These are phyloP conservation scores for Tritrichomonas foetus DNA, from an alignment of 208 protist genomes.

Conservation along the genomic window DNA sequence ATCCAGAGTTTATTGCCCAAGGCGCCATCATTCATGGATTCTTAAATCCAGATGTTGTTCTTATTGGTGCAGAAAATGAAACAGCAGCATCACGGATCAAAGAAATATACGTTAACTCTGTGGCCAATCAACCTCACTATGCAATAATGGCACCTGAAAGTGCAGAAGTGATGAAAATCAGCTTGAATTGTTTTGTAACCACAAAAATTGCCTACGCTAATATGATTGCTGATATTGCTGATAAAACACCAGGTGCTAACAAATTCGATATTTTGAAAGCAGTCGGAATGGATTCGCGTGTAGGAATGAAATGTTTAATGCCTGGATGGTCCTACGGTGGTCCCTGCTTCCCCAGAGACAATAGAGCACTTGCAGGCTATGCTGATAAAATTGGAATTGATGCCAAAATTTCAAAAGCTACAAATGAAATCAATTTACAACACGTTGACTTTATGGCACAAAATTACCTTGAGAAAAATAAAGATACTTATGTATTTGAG, in stretches of 20 bases:
- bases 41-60: conserved; percentile 52
- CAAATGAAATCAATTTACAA: conserved; percentile 57
- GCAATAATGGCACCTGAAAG: background rate
- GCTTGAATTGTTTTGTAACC: conserved; percentile 64
- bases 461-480: conserved; percentile 43
- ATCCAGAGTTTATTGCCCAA: conserved; percentile 65
- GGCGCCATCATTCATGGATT: conserved; percentile 49
- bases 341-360: conserved; percentile 64
- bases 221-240: conserved; percentile 62
- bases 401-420: conserved; percentile 57
- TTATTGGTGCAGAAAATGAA: conserved; percentile 59
- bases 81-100: conserved; percentile 52
- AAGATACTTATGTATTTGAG: conserved; percentile 57
- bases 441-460: conserved; percentile 44
- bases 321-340: conserved; percentile 62
- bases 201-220: conserved; percentile 63
- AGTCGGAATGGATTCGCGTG: conserved; percentile 60
- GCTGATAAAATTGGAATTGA: conserved; percentile 50
- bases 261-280: conserved; percentile 61
- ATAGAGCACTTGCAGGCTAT: conserved; percentile 57
- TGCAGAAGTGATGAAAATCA: conserved; percentile 59
- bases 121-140: background rate
- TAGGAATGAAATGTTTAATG: conserved; percentile 61
- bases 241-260: conserved; percentile 56
- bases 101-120: conserved; percentile 46